Base-by-base conservation (phyloP, 2,329 filamentous ascomycete genomes). In the Pseudogymnoascus sp. region DNA sequence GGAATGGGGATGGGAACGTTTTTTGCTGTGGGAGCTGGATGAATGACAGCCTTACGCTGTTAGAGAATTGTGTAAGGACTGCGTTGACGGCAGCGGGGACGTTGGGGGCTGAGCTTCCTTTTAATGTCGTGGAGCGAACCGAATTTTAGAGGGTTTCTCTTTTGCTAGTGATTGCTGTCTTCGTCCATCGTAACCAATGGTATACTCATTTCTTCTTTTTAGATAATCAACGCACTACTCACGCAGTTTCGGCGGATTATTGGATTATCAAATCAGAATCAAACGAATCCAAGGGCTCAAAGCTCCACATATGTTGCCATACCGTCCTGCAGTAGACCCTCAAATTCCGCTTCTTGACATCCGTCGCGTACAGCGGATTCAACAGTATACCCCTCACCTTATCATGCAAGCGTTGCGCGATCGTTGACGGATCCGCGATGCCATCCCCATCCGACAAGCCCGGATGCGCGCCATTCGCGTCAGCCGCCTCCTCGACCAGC, bases 271-370 rank as follows among this genome's bases (percentile, higher is more conserved):
- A 31, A 38, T 61, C 38, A 40, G 33, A 43, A 31, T 43, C 37
- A 46, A 61, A 19, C 1, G 28, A 14, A 4, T 53, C 38, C 4
- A 61, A 31, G 10, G 60, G 38, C 6, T 61, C 60, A 59, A 33
- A 64, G 5, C 43, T 64, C 50, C 50, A 56, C 28, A 64, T 63
- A 53, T 64, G 61, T 19, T 64, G 63, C 63, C 63, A 64, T 8
- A 64, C 26, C 1, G 61, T 64, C 28, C 43, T 63, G 6, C 33
- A 64, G 31, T 63, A 63, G 12, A 37, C 24, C 16, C 63, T 64
- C 31, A 64, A 19, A 63, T 63, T 64, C 16, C 28, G 61, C 46
- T 64, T 59, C 12, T 64, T 64, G 12, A 41, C 37, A 41, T 61
- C 37, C 19, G 60, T 61, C 7, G 37, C 60, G 11, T 37, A 35